Conservation (phyloP, 2,329 filamentous ascomycete genomes). For the Fusarium sp. region DNA sequence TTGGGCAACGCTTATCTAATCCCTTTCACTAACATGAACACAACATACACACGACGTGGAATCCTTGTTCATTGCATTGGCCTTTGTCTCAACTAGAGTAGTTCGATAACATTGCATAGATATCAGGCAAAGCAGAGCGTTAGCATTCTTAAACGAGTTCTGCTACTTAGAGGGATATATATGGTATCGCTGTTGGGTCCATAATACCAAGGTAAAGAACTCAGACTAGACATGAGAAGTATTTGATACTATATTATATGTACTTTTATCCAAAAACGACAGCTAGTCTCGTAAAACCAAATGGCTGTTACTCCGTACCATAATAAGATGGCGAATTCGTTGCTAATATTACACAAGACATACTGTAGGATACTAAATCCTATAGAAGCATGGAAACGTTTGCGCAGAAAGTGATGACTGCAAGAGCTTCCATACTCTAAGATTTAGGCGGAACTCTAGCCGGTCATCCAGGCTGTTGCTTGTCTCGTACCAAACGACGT, state of each 20-base stretch:
- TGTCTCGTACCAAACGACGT: constrained; percentile 86
- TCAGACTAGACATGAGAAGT: background rate
- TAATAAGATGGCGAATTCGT: background rate
- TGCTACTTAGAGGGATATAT: background rate
- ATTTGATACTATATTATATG: background rate
- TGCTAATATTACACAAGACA: constrained; percentile 18
- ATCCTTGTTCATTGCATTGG: background rate
- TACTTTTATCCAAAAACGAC: constrained; percentile 1
- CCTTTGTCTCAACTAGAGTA: background rate
- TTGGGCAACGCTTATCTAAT: constrained; percentile 27
- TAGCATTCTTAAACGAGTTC: too few relatives aligned
- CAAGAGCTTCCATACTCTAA: background rate
- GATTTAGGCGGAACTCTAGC: constrained; percentile 55
- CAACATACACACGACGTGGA: background rate
- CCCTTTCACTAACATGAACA: background rate
- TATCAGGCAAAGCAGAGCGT: background rate
- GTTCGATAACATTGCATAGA: background rate
- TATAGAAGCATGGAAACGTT: background rate
- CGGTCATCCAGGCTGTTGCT: constrained; percentile 88
- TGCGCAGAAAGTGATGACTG: background rate
- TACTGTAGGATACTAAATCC: background rate
- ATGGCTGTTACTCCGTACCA: constrained; percentile 1
- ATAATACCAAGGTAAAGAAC: background rate
- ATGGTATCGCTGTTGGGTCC: too few relatives aligned
- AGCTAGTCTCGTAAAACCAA: background rate